phyloP scores from a whole-genome alignment of 2,329 filamentous ascomycete genomes.

The Trichothecium sympodiale region DNA sequence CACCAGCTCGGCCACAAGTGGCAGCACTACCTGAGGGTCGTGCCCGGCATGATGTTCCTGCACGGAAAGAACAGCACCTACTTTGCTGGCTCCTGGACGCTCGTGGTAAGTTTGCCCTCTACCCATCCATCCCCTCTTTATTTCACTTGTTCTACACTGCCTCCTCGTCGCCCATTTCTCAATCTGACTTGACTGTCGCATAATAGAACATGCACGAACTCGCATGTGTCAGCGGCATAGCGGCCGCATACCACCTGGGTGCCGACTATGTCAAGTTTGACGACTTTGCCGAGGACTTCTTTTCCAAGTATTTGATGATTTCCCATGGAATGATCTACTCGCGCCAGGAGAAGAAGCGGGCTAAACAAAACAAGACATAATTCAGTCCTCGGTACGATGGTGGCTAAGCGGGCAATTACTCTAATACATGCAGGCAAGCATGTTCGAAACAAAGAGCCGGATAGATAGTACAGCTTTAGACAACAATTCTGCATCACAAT shows the following conservation, averaged over 20 bases:
- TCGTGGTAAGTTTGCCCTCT: constrained; percentile 40
- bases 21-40: constrained; percentile 53
- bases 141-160: too few relatives aligned
- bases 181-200: too few relatives aligned
- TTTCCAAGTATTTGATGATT: constrained; percentile 33
- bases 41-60: constrained; percentile 62
- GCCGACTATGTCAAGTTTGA: constrained; percentile 53
- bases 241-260: constrained; percentile 58
- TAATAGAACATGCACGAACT: constrained; percentile 62
- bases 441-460: too few relatives aligned
- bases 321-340: constrained; percentile 31
- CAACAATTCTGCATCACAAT: too few relatives aligned
- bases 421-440: too few relatives aligned
- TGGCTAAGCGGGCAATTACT: too few relatives aligned
- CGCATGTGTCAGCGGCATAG: constrained; percentile 59
- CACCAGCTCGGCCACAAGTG: constrained; percentile 55
- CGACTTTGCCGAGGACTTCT: constrained; percentile 35
- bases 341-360: constrained; percentile 19
- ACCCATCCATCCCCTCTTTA: too few relatives aligned
- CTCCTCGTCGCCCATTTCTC: too few relatives aligned
- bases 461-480: too few relatives aligned
- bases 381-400: too few relatives aligned
- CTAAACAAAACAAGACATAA: constrained; percentile 2
- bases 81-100: constrained; percentile 58
- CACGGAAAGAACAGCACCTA: constrained; percentile 52